Conservation (phyloP, 2,329 filamentous ascomycete genomes). For the Hypoxylon sp. region DNA sequence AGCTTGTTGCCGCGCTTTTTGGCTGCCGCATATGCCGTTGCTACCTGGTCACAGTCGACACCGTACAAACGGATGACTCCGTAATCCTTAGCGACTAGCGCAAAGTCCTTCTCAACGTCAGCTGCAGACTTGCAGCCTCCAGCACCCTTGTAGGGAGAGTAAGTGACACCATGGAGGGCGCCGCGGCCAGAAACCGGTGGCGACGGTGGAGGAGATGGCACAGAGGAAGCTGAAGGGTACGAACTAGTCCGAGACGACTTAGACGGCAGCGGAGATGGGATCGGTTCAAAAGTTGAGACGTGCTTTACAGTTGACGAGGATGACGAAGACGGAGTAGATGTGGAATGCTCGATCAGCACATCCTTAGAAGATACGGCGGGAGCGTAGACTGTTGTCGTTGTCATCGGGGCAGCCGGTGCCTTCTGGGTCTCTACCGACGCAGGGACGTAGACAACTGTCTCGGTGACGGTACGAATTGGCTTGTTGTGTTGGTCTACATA, state of each 20-base stretch:
- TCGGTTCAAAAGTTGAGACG: constrained; percentile 16
- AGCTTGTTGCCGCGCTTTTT: constrained; percentile 76
- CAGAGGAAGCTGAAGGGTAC: constrained; percentile 21
- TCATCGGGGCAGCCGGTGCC: constrained; percentile 15
- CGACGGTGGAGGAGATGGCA: constrained; percentile 31
- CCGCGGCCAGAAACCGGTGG: constrained; percentile 34
- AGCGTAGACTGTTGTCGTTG: constrained; percentile 24
- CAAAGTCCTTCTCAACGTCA: constrained; percentile 77
- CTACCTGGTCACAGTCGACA: constrained; percentile 81
- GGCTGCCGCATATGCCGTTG: constrained; percentile 73
- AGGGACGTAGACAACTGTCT: constrained; percentile 55
- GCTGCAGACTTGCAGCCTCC: constrained; percentile 76
- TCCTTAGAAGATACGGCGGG: constrained; percentile 27
- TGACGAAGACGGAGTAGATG: constrained; percentile 24
- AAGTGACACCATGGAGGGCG: constrained; percentile 61
- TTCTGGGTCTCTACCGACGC: constrained; percentile 33
- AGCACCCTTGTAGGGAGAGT: constrained; percentile 66
- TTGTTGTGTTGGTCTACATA: constrained; percentile 72
- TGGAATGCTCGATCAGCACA: constrained; percentile 28
- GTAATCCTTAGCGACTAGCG: constrained; percentile 67
- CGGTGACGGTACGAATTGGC: constrained; percentile 62
- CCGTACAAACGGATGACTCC: constrained; percentile 82
- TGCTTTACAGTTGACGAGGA: constrained; percentile 31
- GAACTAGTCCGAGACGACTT: constrained; percentile 18
- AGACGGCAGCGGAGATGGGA: constrained; percentile 14